Conservation (phyloP, 768 basidiomycete species). For the Porphyrellus cyaneotinctus region DNA sequence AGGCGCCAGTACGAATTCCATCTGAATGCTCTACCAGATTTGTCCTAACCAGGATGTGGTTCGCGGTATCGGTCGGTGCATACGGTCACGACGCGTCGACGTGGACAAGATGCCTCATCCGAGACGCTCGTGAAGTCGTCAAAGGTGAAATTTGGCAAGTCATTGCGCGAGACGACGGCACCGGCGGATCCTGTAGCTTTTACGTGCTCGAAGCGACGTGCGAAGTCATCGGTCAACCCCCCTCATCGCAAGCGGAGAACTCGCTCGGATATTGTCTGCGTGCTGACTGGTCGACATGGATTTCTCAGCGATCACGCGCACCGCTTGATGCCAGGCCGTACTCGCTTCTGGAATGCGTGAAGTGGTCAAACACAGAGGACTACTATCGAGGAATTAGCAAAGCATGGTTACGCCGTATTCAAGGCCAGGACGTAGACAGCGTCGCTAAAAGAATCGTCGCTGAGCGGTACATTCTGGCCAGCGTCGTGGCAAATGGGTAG, state of each 20-base stretch:
- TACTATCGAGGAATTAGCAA: constrained; percentile 65
- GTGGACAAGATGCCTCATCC: constrained; percentile 39
- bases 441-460: constrained; percentile 47
- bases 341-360: constrained; percentile 36
- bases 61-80: constrained; percentile 51
- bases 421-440: constrained; percentile 41
- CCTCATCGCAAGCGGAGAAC: constrained; percentile 2
- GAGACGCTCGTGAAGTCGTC: constrained; percentile 51
- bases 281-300: constrained; percentile 64
- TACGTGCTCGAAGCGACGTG: constrained; percentile 70
- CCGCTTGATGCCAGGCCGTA: background rate
- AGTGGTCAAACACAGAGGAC: constrained; percentile 70
- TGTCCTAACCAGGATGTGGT: constrained; percentile 59
- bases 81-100: constrained; percentile 26
- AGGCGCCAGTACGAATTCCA: background rate
- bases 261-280: constrained; percentile 34
- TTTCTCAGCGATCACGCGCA: constrained; percentile 28
- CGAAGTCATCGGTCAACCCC: constrained; percentile 57
- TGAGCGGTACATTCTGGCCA: constrained; percentile 61
- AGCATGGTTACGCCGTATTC: constrained; percentile 51
- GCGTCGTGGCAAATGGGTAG: constrained; percentile 70
- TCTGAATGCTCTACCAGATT: constrained; percentile 42
- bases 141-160: constrained; percentile 60
- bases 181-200: constrained; percentile 31
- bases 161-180: constrained; percentile 23